These are phyloP conservation scores for Zelopaecilomyces penicillatus DNA, from an alignment of 2,329 filamentous ascomycete species.

Conservation along the genomic window DNA sequence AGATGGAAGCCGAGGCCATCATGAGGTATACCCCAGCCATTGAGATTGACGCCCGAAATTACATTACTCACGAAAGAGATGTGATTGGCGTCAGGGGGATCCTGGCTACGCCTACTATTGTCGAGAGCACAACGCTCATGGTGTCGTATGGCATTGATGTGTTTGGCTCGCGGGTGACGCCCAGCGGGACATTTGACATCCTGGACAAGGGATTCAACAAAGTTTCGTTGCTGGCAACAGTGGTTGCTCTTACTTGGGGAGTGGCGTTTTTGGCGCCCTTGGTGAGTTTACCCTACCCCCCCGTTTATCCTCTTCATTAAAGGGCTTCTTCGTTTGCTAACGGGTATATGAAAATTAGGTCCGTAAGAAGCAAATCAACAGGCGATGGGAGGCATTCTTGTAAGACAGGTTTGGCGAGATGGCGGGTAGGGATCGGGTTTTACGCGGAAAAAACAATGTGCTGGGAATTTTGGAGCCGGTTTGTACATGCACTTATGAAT, in stretches of 20 bases:
- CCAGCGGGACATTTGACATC: conserved; percentile 85
- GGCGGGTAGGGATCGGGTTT: background rate
- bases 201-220: conserved; percentile 92
- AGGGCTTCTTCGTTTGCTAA: conserved; percentile 21
- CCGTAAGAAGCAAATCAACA: conserved; percentile 60
- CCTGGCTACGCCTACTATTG: conserved; percentile 64
- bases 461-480: background rate
- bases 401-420: conserved; percentile 15
- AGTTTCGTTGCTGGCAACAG: conserved; percentile 72
- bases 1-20: conserved; percentile 73
- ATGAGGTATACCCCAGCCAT: conserved; percentile 66
- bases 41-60: conserved; percentile 74
- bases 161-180: conserved; percentile 79
- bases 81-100: conserved; percentile 67
- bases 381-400: conserved; percentile 44
- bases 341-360: conserved; percentile 28
- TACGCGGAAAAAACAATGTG: background rate
- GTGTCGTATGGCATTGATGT: conserved; percentile 84
- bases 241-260: conserved; percentile 68
- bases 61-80: conserved; percentile 74
- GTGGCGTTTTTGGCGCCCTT: conserved; percentile 75
- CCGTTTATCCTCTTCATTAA: background rate
- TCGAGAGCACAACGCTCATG: conserved; percentile 88
- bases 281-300: conserved; percentile 47
- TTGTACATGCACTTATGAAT: background rate